Base-by-base conservation (phyloP, 805 yeast genomes). In the Candida chilensis region DNA sequence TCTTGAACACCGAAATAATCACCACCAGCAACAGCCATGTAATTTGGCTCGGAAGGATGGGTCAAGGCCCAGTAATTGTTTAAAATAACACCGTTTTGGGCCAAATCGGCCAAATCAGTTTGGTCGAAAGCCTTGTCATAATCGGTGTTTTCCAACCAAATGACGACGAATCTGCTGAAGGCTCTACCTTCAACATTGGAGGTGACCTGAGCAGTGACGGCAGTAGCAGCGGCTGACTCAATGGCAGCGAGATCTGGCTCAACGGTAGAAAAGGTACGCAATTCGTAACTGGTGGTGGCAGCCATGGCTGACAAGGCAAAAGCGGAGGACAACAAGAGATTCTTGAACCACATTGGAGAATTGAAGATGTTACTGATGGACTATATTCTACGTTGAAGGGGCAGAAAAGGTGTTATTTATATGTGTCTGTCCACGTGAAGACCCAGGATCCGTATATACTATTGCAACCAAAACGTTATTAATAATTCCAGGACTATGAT, bases 11-110 rank as follows among this genome's bases (percentile, higher is more conserved):
- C 66, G 37, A 65, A 67, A 48, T 68, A 63, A 47, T 66, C 73
- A 40, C 76, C 76, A 34, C 60, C 64, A 32, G 57, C 68, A 31
- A 71, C 47, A 27, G 68, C 69, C 32, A 68, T 42, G 45, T 67
- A 67, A 52, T 70, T 70, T 39, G 74, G 73, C 56, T 69, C 68
- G 5, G 75, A 67, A 34, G 74, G 74, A 44, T 66, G 71, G 31
- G 72, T 63, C 21, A 67, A 42, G 22, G 67, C 64, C 60, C 69
- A 68, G 57, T 70, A 68, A 59, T 70, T 70, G 49, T 52, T 55
- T 41, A 70, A 52, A 27, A 53, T 47, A 32, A 67, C 53, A 47
- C 74, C 76, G 33, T 62, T 44, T 39, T 52, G 32, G 17, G 65
- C 63, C 31, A 69, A 52, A 44, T 54, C 52, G 44, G 53, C 50